Evolutionary conservation across 345 rosid genomes (phyloP).

Genomic region (Triadica sebifera): DNA sequence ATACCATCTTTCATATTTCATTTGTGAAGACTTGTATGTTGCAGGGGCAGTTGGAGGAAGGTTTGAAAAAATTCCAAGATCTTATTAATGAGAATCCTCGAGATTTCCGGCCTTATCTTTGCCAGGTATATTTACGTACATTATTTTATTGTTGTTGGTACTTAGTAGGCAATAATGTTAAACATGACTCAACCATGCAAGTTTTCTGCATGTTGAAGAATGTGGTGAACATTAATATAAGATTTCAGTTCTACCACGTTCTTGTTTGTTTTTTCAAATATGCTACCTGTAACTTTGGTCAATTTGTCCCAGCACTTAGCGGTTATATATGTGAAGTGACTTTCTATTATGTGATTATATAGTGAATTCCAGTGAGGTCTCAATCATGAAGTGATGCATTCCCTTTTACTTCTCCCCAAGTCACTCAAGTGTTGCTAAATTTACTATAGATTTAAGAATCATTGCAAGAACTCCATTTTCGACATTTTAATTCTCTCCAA

Average conservation of each 20-base stretch:
- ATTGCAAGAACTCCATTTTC: background rate
- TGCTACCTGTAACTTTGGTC: background rate
- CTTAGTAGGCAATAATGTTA: background rate
- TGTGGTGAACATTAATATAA: background rate
- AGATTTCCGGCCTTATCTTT: conserved; percentile 95
- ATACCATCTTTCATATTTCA: background rate
- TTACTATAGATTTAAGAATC: background rate
- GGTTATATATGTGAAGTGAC: background rate
- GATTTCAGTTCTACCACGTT: background rate
- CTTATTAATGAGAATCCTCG: conserved; percentile 73
- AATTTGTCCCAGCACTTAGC: background rate
- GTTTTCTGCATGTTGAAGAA: background rate
- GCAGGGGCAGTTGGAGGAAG: conserved; percentile 80
- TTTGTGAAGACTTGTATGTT: conserved; percentile 1
- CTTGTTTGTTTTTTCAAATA: background rate
- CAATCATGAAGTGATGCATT: background rate
- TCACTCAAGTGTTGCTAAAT: background rate
- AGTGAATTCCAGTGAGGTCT: no score
- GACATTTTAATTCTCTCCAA: background rate
- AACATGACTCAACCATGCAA: background rate
- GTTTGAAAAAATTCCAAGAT: conserved; percentile 64
- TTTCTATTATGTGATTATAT: no score
- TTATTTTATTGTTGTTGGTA: background rate
- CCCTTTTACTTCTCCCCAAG: background rate
- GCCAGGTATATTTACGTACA: conserved; percentile 51